Conservation (phyloP, 2,329 filamentous ascomycete species). For the Fusarium hainanense region DNA sequence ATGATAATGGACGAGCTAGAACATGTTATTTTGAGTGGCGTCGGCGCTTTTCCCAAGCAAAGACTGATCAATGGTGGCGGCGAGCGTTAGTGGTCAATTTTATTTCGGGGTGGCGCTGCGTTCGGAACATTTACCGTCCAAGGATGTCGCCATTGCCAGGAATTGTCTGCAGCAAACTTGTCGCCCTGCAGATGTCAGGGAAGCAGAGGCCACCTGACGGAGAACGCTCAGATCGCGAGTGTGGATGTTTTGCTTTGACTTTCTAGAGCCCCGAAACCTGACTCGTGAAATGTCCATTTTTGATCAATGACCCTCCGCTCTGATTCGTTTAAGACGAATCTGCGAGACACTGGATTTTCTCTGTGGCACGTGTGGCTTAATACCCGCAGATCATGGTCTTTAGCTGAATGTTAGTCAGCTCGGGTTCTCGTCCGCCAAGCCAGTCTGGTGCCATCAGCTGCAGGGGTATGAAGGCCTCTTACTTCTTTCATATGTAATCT, state of each 20-base stretch:
- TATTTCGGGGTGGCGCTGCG: background rate
- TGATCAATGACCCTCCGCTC: background rate
- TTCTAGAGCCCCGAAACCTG: background rate
- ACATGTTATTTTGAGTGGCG: background rate
- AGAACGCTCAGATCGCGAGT: background rate
- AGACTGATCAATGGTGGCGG: slow-evolving; percentile 1
- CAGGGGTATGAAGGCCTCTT: background rate
- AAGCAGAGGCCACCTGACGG: background rate
- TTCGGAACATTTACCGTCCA: background rate
- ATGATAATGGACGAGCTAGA: background rate
- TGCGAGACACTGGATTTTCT: background rate
- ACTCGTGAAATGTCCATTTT: background rate
- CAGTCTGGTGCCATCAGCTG: background rate
- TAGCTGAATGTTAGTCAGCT: slow-evolving; percentile 1
- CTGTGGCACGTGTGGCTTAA: background rate
- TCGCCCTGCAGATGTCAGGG: background rate
- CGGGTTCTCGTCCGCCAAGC: background rate
- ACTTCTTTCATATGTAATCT: slow-evolving; percentile 13
- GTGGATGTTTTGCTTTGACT: background rate
- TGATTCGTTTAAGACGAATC: background rate
- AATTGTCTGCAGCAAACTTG: background rate
- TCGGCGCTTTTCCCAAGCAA: slow-evolving; percentile 7
- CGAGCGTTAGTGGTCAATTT: background rate
- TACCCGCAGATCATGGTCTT: background rate
- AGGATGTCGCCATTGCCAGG: background rate